Conservation (phyloP, 2,329 filamentous ascomycete species). For the Trichoderma harzianum region DNA sequence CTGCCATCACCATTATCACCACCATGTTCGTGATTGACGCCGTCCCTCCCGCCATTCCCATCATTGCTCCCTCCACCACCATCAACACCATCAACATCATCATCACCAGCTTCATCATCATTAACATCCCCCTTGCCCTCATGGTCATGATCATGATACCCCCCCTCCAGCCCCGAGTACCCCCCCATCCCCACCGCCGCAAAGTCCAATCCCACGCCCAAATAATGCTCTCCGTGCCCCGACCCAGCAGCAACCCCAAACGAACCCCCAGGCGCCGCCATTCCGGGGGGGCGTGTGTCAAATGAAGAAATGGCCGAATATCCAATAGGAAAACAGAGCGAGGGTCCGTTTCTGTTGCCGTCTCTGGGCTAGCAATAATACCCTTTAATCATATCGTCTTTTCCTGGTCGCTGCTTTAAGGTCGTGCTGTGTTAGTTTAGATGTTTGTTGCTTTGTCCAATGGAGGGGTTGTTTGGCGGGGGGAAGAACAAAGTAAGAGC, state of each 20-base stretch:
- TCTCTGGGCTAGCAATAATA: neutral
- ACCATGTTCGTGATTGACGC: neutral
- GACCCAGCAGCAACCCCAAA: conserved; percentile 21
- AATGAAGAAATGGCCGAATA: neutral
- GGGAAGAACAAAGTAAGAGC: neutral
- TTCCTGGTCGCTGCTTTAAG: conserved; percentile 16
- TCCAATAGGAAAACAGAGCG: neutral
- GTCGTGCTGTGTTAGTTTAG: neutral
- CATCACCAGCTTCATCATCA: neutral
- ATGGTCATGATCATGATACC: conserved; percentile 21
- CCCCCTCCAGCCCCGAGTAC: conserved; percentile 22
- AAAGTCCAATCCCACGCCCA: conserved; percentile 5
- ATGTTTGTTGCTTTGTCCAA: neutral
- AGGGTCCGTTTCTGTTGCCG: neutral
- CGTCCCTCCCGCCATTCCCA: neutral
- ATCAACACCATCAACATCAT: neutral
- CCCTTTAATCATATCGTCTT: too few species aligned
- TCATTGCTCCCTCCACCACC: neutral
- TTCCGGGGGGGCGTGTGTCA: neutral
- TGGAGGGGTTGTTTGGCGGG: neutral
- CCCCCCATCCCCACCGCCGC: neutral
- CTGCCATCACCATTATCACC: neutral
- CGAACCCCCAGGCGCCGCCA: conserved; percentile 11
- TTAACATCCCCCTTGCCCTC: neutral
- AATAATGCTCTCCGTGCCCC: conserved; percentile 6